Conservation (phyloP, 2,329 filamentous ascomycete species). For the Emmonsiellopsis sp. region DNA sequence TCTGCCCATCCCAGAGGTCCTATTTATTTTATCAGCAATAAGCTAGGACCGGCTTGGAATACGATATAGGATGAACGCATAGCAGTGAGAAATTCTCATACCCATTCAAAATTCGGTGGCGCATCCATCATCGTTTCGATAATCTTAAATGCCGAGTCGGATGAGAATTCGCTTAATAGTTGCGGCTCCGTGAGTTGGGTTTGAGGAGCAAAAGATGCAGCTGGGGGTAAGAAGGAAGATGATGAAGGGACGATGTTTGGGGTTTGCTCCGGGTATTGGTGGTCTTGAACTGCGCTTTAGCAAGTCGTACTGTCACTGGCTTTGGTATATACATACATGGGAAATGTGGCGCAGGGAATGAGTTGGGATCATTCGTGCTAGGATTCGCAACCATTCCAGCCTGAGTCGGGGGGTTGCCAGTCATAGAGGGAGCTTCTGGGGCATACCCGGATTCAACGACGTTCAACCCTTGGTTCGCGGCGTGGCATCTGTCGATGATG, state of each 20-base stretch:
- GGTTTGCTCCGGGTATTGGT: not conserved
- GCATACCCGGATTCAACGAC: not conserved
- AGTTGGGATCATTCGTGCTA: not conserved
- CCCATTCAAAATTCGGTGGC: slow-evolving; percentile 4
- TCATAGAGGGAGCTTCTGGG: not conserved
- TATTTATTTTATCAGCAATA: too few relatives aligned
- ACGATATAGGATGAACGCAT: too few relatives aligned
- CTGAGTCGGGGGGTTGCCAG: not conserved
- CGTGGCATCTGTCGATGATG: too few relatives aligned
- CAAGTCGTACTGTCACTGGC: not conserved
- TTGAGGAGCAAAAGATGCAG: not conserved
- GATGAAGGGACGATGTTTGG: not conserved
- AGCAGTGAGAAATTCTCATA: not conserved
- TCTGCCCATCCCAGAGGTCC: too few relatives aligned
- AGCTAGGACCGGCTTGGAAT: too few relatives aligned
- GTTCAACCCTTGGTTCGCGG: too few relatives aligned
- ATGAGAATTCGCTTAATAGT: not conserved
- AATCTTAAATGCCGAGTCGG: slow-evolving; percentile 1
- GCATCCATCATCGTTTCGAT: slow-evolving; percentile 2
- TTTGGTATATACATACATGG: not conserved
- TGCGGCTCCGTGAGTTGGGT: not conserved
- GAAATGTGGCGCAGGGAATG: not conserved
- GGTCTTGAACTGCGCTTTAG: not conserved
- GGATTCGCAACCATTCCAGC: not conserved
- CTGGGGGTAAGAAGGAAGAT: not conserved